These are phyloP conservation scores for Ottelia alismoides DNA, from an alignment of 106 monocot species.

Conservation along the genomic window DNA sequence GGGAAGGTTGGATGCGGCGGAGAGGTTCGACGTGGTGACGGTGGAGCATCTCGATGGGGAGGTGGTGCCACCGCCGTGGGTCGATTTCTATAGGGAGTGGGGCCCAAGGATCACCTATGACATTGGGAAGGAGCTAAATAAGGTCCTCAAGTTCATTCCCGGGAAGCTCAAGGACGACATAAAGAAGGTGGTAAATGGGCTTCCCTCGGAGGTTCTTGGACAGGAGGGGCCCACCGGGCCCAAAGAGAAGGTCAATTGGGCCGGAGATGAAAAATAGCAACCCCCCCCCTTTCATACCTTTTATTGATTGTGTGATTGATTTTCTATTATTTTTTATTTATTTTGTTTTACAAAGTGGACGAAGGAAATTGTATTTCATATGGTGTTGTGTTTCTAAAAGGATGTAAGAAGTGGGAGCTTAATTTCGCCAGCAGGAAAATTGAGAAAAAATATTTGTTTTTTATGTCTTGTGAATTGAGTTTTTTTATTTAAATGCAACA, in stretches of 20 bases:
- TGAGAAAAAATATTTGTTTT: too few species aligned
- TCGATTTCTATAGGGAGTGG: slow-evolving; percentile 58
- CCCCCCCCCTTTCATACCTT: too few species aligned
- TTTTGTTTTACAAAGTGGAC: too few species aligned
- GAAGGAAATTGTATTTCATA: too few species aligned
- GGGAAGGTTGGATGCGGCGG: slow-evolving; percentile 40
- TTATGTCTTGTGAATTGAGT: too few species aligned
- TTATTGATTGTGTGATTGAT: too few species aligned
- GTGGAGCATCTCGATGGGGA: too few species aligned
- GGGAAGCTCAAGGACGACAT: slow-evolving; percentile 24
- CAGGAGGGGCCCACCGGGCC: slow-evolving; percentile 83
- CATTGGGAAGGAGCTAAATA: slow-evolving; percentile 31
- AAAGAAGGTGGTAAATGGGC: slow-evolving; percentile 26
- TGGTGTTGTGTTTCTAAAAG: too few species aligned
- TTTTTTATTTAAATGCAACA: too few species aligned
- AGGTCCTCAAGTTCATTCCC: slow-evolving; percentile 36
- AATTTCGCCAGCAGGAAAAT: too few species aligned
- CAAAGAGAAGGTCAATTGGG: slow-evolving; percentile 55
- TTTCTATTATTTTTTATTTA: too few species aligned
- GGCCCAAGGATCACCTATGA: slow-evolving; percentile 60
- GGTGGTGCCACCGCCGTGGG: slow-evolving; percentile 77
- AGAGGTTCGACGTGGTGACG: slow-evolving; percentile 18
- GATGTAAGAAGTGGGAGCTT: too few species aligned
- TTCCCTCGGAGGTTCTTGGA: slow-evolving; percentile 49
- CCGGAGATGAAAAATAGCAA: slow-evolving; percentile 24